Evolutionary conservation across 805 yeast species (phyloP), one percentile per base, ranked within the genome.

Genomic region (Blastobotrys terrestris): DNA sequence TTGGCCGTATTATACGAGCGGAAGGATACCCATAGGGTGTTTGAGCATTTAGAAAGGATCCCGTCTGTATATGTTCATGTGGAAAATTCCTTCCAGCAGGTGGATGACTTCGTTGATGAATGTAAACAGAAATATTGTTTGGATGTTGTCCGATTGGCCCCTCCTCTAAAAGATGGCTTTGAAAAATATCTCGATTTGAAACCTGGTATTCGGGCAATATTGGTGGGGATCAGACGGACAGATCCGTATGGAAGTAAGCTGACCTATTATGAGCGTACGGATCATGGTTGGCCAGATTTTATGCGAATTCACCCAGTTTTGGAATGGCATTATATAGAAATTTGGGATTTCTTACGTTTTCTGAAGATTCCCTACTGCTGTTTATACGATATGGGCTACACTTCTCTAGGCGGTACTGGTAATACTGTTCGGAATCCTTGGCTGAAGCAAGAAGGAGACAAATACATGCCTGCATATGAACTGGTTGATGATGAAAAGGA

Each of bases 261-360:
- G 46, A 56, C 71, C 22, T 75, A 78, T 45, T 77, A 87, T 50
- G 95, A 89, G 63, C 68, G 63, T 41, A 94, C 99, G 0, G 97
- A 92, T 63, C 84, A 83, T 54, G 83, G 89, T 53, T 94, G 98
- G 98, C 99, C 99, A 3, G 71, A 75, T 22, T 92, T 94, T 64
- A 69, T 84, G 57, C 70, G 99, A 48, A 73, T 91, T 3, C 95
- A 91, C 62, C 98, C 99, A 0, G 81, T 94, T 4, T 73, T 94
- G 44, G 87, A 87, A 52, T 94, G 98, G 98, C 79, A 78, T 42
- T 85, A 87, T 59, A 77, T 78, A 18, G 87, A 90, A 53, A 76
- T 94, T 2, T 94, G 99, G 99, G 66, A 60, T 44, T 91, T 92
- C 63, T 68, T 92, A 48, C 68, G 81, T 18, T 77, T 71, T 19